phyloP scores from a whole-genome alignment of 805 yeast species.

The Scheffersomyces coipomensis region DNA sequence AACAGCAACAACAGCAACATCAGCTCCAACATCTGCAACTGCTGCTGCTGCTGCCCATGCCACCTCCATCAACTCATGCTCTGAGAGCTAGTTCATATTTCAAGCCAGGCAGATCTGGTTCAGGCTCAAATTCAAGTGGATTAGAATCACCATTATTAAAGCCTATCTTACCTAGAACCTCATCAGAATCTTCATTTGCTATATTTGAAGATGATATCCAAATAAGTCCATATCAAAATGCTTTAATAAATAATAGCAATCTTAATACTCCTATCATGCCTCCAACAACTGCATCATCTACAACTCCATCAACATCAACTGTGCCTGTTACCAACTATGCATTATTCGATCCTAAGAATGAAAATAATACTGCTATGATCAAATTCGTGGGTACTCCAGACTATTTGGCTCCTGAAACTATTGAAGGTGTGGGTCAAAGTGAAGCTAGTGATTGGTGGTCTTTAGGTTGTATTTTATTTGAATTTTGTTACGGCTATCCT shows the following conservation, averaged over 20 bases:
- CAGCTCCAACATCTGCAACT: conserved; percentile 1
- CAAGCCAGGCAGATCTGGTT: conserved; percentile 4
- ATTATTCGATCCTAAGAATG: conserved; percentile 70
- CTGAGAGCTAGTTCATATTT: conserved; percentile 1
- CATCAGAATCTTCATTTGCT: conserved; percentile 59
- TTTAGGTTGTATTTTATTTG: conserved; percentile 91
- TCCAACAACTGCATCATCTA: not conserved
- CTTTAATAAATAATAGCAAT: too few species aligned
- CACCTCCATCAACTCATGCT: conserved; percentile 1
- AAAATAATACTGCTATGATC: conserved; percentile 41
- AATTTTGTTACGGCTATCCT: conserved; percentile 87
- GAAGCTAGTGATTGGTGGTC: conserved; percentile 99
- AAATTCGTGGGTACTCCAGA: conserved; percentile 97
- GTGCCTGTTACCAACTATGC: conserved; percentile 42
- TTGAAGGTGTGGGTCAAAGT: conserved; percentile 78
- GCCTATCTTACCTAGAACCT: conserved; percentile 47
- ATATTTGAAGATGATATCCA: conserved; percentile 50
- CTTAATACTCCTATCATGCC: not conserved
- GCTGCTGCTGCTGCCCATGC: not conserved
- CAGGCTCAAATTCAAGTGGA: conserved; percentile 39
- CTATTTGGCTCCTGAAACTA: conserved; percentile 95
- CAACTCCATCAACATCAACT: not conserved
- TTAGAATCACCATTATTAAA: conserved; percentile 48
- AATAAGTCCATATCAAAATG: conserved; percentile 24
- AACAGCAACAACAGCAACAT: conserved; percentile 3